A percentile compares a stretch with the other conserved stretches of the same genome.
These are phyloP conservation scores for Coniferiporia weirii DNA, from an alignment of 1,284 basidiomycete species.

Conservation along the genomic window DNA sequence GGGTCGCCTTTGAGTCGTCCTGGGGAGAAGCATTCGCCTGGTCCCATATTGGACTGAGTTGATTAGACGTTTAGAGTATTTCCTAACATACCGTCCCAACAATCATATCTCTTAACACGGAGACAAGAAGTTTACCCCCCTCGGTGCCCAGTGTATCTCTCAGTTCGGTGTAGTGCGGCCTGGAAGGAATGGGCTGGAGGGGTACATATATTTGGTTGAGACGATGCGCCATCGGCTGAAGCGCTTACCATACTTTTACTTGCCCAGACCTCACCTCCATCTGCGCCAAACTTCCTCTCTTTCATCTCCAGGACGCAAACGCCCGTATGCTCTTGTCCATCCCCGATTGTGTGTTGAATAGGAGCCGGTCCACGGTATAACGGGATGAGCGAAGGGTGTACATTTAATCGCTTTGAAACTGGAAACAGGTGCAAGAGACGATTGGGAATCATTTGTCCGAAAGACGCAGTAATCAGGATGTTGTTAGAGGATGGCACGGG, in stretches of 20 bases:
- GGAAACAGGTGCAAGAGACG: slow-evolving; percentile 63
- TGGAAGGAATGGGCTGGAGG: slow-evolving; percentile 41
- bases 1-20: slow-evolving; percentile 35
- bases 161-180: slow-evolving; percentile 49
- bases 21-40: slow-evolving; percentile 47
- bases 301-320: slow-evolving; percentile 68
- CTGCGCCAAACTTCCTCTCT: slow-evolving; percentile 51
- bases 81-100: slow-evolving; percentile 41
- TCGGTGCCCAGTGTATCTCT: slow-evolving; percentile 54
- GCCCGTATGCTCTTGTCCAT: slow-evolving; percentile 56
- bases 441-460: slow-evolving; percentile 81
- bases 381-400: slow-evolving; percentile 90
- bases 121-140: slow-evolving; percentile 72
- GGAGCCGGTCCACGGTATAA: slow-evolving; percentile 89
- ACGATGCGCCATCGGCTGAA: neutral
- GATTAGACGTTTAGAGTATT: neutral
- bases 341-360: slow-evolving; percentile 80
- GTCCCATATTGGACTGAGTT: too few relatives aligned
- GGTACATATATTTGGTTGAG: neutral
- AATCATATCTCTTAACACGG: slow-evolving; percentile 62
- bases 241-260: slow-evolving; percentile 37
- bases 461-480: slow-evolving; percentile 86
- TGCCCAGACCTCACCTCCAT: slow-evolving; percentile 58
- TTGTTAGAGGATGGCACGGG: slow-evolving; percentile 31
- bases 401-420: slow-evolving; percentile 68